Base-by-base conservation (phyloP, 1,284 basidiomycete species). In the Trichosporon sp. region DNA sequence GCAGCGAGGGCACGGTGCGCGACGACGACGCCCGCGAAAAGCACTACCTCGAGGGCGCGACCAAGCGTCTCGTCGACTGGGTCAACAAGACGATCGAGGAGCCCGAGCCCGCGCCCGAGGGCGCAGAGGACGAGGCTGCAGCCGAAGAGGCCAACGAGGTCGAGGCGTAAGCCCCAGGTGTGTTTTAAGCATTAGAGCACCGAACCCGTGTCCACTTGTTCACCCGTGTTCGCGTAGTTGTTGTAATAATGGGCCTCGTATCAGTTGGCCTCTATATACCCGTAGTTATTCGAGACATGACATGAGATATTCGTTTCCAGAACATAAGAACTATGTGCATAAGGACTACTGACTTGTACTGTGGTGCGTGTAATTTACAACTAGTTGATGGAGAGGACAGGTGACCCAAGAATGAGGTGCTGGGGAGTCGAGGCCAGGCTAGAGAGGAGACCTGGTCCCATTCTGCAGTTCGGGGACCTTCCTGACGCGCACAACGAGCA, bases 401-500 rank as follows among this genome's bases (percentile, higher is more conserved):
- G 21, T 21, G 26, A 54, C 51, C 51, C 51, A 54, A 16, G 16
- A 63, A 12, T 10, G 8, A 10, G 6, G 26, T 26, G 26, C 26
- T 26, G 26, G 26, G 26, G 26, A 26, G 26, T 26, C 26, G 26
- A 26, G 26, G 26, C 26, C 1, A 37, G 35, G 35, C 6, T 14
- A 63, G 59, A 37, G 59, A 1, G 59, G 19, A 5, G 56, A 14
- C 6, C 16, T 63, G 14, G 7, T 7, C 2, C 59, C 59, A 31
- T 63, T 63, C 12, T 5, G 26, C 31, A 51, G 31, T n/a, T 64
- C 59, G 46, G 48, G 68, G 51, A 63, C 40, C 31, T 56, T 56
- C 6, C 67, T 54, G 14, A 78, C 77, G 14, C 76, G 69, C 26
- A 80, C 46, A n/a, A 80, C 78, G 5, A 80, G 70, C 26, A 80